Evolutionary conservation across 768 basidiomycete species (phyloP), one percentile per base, ranked within the genome.

Genomic region (Calvatia gigantea): DNA sequence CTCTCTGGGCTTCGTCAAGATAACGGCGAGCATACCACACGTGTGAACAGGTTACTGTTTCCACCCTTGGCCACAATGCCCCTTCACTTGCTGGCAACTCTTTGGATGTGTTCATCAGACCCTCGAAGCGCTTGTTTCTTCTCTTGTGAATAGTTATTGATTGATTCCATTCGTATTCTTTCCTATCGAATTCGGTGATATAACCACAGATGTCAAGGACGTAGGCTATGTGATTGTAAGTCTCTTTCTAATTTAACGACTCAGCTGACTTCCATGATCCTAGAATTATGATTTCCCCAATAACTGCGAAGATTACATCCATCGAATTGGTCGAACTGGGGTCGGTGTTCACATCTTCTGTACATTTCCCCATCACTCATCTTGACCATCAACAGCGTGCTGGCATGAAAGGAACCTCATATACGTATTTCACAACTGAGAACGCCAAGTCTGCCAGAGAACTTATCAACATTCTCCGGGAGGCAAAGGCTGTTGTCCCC

Each of bases 251-350:
- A 29, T 38, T 37, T 2, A 23, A 54, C 14, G 35, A 42, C 12
- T 4, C 6, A 42, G 41, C 41, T 42, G 21, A 42, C 19, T n/a
- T n/a, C n/a, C 35, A 7, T 1, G 17, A 23, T 41, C 49, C 2
- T 61, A 95, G 94, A 94, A 94, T 73, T 95, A 91, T 69, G 95
- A 98, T 70, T 97, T 98, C 78, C 94, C 95, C 1, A 97, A 97
- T 74, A 95, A 96, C 68, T 92, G 91, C 66, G 94, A 96, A 76
- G 95, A 97, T 72, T 98, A 98, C 73, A 94, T 98, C 58, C 96
- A 99, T 74, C 93, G 96, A 63, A 99, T 99, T 66, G 97, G 96
- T 60, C 94, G 96, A 70, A 97, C 96, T 61, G 95, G 95, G 54
- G 91, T 92, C 71, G 43, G 81, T 69, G 0, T 51, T n/a, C 21